A percentile compares a stretch with the other conserved stretches of the same genome.
Evolutionary conservation across 2,329 filamentous ascomycete genomes (phyloP).

Genomic region (Pseudogymnoascus sp.): DNA sequence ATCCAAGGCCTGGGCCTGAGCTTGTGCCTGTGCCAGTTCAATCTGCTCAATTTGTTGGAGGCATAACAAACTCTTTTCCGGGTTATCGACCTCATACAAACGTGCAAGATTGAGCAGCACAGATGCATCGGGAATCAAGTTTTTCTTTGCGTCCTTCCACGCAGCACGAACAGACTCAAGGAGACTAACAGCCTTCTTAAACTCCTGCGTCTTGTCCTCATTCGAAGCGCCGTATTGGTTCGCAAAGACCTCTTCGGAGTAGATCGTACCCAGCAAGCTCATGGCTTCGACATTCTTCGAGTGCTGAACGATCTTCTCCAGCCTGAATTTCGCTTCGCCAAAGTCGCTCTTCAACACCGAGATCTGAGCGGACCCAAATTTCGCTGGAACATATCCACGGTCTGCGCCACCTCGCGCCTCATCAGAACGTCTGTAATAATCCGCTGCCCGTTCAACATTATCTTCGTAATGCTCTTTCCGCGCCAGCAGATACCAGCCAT

Average conservation of each 20-base stretch:
- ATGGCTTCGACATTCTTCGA: constrained; percentile 80
- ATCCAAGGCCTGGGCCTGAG: constrained; percentile 43
- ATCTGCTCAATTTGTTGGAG: constrained; percentile 87
- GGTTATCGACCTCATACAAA: constrained; percentile 76
- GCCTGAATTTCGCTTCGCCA: constrained; percentile 81
- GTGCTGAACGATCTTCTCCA: constrained; percentile 90
- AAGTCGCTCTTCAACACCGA: constrained; percentile 76
- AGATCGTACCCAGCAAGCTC: constrained; percentile 81
- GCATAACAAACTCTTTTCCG: constrained; percentile 87
- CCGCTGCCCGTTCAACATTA: constrained; percentile 64
- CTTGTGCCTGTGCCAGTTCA: constrained; percentile 57
- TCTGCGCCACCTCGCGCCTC: constrained; percentile 88
- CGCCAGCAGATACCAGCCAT: constrained; percentile 93
- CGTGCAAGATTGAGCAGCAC: constrained; percentile 87
- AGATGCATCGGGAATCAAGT: constrained; percentile 69
- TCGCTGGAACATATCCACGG: constrained; percentile 83
- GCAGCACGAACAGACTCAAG: constrained; percentile 76
- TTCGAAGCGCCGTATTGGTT: constrained; percentile 62
- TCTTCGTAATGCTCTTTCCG: constrained; percentile 82
- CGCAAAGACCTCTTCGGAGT: constrained; percentile 88
- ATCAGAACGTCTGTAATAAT: constrained; percentile 85
- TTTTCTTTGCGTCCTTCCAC: constrained; percentile 92
- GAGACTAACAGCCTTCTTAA: constrained; percentile 76
- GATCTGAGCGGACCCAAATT: constrained; percentile 88
- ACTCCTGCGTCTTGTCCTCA: constrained; percentile 79